Evolutionary conservation across 192 early-diverging fungal species (phyloP).

Genomic region (Linnemannia elongata): DNA sequence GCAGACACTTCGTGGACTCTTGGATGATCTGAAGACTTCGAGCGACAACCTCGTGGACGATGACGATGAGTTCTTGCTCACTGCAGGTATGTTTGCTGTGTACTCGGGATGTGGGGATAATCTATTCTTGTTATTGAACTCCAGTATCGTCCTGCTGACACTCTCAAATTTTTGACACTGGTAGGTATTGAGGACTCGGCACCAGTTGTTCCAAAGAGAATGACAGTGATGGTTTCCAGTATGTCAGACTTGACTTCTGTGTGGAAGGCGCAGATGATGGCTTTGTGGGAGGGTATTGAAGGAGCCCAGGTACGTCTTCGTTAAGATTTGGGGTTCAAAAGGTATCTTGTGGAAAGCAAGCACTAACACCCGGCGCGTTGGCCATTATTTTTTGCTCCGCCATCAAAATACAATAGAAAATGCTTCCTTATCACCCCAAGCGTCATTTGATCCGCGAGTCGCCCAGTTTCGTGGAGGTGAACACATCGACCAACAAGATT

Average conservation of each 20-base stretch:
- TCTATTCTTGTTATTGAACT: neutral
- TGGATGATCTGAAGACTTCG: conserved; percentile 73
- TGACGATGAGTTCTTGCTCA: conserved; percentile 52
- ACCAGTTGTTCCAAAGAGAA: conserved; percentile 55
- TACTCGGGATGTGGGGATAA: neutral
- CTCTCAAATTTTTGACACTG: neutral
- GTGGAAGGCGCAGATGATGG: conserved; percentile 68
- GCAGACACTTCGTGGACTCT: conserved; percentile 72
- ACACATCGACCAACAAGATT: conserved; percentile 78
- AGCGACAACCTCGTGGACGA: conserved; percentile 65
- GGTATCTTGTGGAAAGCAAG: neutral
- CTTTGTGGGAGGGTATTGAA: conserved; percentile 72
- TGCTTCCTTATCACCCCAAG: conserved; percentile 77
- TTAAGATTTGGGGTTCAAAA: neutral
- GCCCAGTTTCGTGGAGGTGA: conserved; percentile 82
- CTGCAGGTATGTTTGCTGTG: conserved; percentile 31
- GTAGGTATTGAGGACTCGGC: conserved; percentile 60
- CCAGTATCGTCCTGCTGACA: neutral
- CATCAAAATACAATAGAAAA: conserved; percentile 56
- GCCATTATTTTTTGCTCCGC: neutral
- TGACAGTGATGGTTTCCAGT: conserved; percentile 56
- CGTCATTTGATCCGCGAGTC: conserved; percentile 82
- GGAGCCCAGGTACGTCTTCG: conserved; percentile 64
- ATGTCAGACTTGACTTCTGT: conserved; percentile 67
- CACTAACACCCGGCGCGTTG: neutral